Evolutionary conservation across 331 rosid genomes (phyloP).

Genomic region (Quercus tomentella): DNA sequence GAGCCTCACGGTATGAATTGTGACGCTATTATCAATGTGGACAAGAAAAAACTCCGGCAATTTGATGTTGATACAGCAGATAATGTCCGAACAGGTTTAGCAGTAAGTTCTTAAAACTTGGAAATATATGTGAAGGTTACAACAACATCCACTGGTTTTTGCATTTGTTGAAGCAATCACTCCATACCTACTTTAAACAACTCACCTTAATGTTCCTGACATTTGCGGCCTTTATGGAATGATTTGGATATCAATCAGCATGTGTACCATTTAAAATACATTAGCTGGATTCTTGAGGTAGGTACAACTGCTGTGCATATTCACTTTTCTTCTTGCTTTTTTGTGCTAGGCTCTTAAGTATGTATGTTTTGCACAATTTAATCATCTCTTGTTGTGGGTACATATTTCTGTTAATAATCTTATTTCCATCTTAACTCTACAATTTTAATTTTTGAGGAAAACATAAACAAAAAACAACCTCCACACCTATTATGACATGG

Average conservation of each 20-base stretch:
- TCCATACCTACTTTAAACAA: background rate
- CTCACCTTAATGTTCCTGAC: background rate
- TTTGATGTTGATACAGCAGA: conserved; percentile 17
- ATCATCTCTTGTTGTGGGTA: no score
- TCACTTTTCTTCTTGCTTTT: background rate
- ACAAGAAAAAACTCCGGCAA: background rate
- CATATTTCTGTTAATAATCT: no score
- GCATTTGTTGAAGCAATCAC: background rate
- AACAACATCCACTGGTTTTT: background rate
- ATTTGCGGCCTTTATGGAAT: conserved; percentile 29
- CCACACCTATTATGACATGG: no score
- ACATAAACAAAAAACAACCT: no score
- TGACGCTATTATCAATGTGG: conserved; percentile 16
- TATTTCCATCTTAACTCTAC: no score
- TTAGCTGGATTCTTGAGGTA: conserved; percentile 41
- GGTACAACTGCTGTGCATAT: background rate
- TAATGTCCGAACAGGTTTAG: conserved; percentile 17
- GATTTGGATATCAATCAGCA: conserved; percentile 38
- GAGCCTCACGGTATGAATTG: background rate
- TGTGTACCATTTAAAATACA: conserved; percentile 34
- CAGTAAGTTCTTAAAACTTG: background rate
- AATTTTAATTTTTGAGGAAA: no score
- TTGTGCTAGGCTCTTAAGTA: background rate
- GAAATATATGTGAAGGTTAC: background rate
- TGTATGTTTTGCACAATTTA: background rate